These are phyloP conservation scores for Chrysoporthe cubensis DNA, from an alignment of 2,329 filamentous ascomycete species.

Conservation along the genomic window DNA sequence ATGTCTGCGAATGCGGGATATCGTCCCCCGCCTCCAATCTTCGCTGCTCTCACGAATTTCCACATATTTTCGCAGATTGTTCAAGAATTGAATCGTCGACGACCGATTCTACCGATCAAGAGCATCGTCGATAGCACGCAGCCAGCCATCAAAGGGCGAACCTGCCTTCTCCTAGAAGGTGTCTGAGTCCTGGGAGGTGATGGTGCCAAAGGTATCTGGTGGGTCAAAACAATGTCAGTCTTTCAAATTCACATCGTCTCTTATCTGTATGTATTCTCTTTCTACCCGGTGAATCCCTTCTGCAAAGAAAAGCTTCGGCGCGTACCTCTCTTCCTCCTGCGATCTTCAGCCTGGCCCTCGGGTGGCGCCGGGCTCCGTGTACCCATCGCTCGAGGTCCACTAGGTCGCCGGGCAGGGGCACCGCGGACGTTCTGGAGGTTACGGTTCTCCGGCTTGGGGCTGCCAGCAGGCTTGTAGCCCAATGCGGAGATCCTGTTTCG, in stretches of 20 bases:
- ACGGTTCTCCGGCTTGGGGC: constrained; percentile 60
- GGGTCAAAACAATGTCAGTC: constrained; percentile 1
- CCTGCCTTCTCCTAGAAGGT: constrained; percentile 49
- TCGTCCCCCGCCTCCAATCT: constrained; percentile 5
- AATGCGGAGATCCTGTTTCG: constrained; percentile 50
- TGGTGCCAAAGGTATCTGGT: constrained; percentile 57
- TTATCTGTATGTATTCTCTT: neutral
- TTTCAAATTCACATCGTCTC: neutral
- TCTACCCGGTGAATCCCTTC: neutral
- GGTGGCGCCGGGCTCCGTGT: constrained; percentile 50
- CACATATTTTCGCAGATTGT: neutral
- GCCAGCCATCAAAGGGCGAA: constrained; percentile 24
- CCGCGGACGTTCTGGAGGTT: constrained; percentile 59
- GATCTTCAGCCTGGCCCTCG: constrained; percentile 47
- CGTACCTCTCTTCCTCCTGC: constrained; percentile 62
- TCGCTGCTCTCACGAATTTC: neutral
- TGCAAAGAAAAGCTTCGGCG: constrained; percentile 24
- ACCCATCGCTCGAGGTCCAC: constrained; percentile 64
- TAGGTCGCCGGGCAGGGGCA: constrained; percentile 57
- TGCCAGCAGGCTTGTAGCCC: constrained; percentile 42
- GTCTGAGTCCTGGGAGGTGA: constrained; percentile 57
- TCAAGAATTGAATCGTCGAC: constrained; percentile 1
- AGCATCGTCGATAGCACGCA: constrained; percentile 23
- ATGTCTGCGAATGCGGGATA: neutral
- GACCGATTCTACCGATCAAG: constrained; percentile 20